Base-by-base conservation (phyloP, 169 alveolate species). In the Cryptosporidium canis region DNA sequence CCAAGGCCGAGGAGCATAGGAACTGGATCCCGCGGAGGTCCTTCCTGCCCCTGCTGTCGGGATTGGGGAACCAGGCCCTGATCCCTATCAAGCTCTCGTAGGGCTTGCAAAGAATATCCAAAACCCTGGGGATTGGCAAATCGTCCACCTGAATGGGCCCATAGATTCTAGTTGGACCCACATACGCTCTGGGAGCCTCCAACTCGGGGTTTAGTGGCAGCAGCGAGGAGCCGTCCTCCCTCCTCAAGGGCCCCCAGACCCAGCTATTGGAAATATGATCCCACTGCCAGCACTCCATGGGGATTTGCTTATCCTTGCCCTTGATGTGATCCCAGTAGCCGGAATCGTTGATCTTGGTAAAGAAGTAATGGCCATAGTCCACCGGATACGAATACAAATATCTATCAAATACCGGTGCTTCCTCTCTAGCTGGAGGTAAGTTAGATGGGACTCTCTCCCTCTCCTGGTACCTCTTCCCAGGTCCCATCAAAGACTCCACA, bases 31-130 rank as follows among this genome's bases (percentile, higher is more conserved):
- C 87, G 14, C 87, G 41, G 2, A 77, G 87, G 35, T 77, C 87
- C 44, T 77, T 77, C 24, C 77, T 77, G n/a, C 87, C 72, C 41
- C 47, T 77, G 44, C 87, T 77, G 5, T 77, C 87, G 8, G 87
- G 87, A 37, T 77, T 77, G 24, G 87, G 87, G 44, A 77, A 77
- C 87, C 87, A 77, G 11, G 87, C 87, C 18, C 87, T 77, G 44
- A 77, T 77, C 33, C 87, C 87, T 41, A 77, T 77, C 43, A 77
- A 61, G 41, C 87, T 77, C 31, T 77, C 87, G 44, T 77, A 77
- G 16, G 87, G 87, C 12, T 31, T 77, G 35, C 87, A 77, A 6
- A 77, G n/a, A 35, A 77, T 77, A 61, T 77, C 87, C 9, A 77
- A 44, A 33, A 77, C 87, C 3, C 87, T 31, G 5, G 87, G 87